Percentiles rank a stretch among this genome's conserved stretches.
Evolutionary conservation across 768 basidiomycete species (phyloP).

Genomic region (Lactarius vividus): DNA sequence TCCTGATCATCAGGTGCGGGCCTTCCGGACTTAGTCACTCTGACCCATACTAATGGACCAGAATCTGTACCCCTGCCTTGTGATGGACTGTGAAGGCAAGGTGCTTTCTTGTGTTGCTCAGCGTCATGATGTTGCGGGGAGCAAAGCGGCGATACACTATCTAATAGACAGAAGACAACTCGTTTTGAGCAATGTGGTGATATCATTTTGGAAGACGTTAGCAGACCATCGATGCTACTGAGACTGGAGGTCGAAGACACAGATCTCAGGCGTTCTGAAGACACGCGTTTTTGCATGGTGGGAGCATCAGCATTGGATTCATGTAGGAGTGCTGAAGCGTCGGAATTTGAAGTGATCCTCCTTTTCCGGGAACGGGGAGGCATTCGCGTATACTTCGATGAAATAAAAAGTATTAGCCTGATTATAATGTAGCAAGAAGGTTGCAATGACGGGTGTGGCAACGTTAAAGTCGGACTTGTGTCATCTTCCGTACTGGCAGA

Average conservation of each 20-base stretch:
- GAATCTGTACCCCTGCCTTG: neutral
- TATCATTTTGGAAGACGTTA: neutral
- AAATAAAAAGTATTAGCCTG: neutral
- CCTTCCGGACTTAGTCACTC: conserved; percentile 42
- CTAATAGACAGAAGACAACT: conserved; percentile 2
- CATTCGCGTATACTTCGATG: conserved; percentile 4
- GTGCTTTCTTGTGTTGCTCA: neutral
- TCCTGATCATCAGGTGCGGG: conserved; percentile 32
- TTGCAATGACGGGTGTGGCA: neutral
- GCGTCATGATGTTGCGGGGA: conserved; percentile 6
- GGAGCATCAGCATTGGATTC: neutral
- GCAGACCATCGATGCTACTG: conserved; percentile 16
- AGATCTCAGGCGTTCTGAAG: neutral
- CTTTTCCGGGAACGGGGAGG: neutral
- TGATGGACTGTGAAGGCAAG: neutral
- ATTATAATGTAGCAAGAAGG: neutral
- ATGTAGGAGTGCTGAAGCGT: neutral
- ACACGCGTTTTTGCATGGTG: neutral
- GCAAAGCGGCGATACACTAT: neutral
- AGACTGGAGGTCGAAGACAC: conserved; percentile 1
- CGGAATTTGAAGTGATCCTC: neutral
- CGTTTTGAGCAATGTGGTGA: neutral
- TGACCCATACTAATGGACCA: conserved; percentile 40
- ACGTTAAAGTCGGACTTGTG: neutral
- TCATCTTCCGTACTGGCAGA: neutral